phyloP scores from a whole-genome alignment of 116 monocot genomes.

The Zostera marina region DNA sequence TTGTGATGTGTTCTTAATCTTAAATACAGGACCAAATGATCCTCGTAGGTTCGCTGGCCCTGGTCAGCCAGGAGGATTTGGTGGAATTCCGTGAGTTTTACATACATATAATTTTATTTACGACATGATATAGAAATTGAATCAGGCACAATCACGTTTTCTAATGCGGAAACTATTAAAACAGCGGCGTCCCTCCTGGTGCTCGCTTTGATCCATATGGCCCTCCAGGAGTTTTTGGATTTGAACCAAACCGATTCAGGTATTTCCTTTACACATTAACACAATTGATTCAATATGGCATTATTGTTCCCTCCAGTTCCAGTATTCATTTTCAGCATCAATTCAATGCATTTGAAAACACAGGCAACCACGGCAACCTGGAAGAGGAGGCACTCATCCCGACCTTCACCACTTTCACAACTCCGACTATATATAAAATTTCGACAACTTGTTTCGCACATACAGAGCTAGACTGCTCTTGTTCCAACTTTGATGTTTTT shows the following conservation, averaged over 20 bases:
- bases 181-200: slow-evolving; percentile 31
- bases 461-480: not conserved
- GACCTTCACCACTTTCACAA: slow-evolving; percentile 21
- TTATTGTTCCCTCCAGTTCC: not conserved
- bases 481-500: too few relatives aligned
- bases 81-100: slow-evolving; percentile 17
- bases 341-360: not conserved
- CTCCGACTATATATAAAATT: slow-evolving; percentile 11
- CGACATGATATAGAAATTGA: not conserved
- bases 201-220: slow-evolving; percentile 41
- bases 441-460: not conserved
- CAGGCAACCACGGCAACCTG: slow-evolving; percentile 10
- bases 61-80: slow-evolving; percentile 7
- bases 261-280: slow-evolving; percentile 2
- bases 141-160: too few relatives aligned
- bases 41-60: slow-evolving; percentile 27
- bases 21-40: slow-evolving; percentile 42
- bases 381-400: slow-evolving; percentile 14
- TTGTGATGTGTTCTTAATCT: not conserved
- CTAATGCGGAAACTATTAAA: slow-evolving; percentile 8
- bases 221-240: slow-evolving; percentile 34
- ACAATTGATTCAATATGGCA: not conserved
- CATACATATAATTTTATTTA: not conserved
- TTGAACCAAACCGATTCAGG: slow-evolving; percentile 28
- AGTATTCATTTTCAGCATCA: not conserved